A percentile compares a stretch with the other conserved stretches of the same genome.
Evolutionary conservation across 2,329 filamentous ascomycete genomes (phyloP).

Genomic region (Trichoderma atrobrunneum): DNA sequence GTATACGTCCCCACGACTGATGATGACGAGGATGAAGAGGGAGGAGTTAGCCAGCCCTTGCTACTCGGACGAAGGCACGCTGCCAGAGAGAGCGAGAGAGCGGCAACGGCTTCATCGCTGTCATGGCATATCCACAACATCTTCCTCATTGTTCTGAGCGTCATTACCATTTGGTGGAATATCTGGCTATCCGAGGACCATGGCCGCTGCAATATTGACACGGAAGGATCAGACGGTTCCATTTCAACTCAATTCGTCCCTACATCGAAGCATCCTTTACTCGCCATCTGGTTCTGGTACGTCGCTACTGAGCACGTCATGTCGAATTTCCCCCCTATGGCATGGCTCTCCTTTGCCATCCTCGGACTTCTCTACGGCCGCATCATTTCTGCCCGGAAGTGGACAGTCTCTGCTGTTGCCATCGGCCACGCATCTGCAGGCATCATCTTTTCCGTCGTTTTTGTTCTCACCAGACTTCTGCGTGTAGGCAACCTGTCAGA

Average conservation of each 20-base stretch:
- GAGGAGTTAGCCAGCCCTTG: slow-evolving; percentile 4
- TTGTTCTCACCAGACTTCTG: slow-evolving; percentile 41
- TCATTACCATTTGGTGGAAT: slow-evolving; percentile 46
- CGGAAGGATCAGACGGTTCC: background rate
- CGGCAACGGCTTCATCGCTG: slow-evolving; percentile 21
- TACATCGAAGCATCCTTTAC: slow-evolving; percentile 22
- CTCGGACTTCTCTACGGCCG: slow-evolving; percentile 45
- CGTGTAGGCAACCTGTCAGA: slow-evolving; percentile 45
- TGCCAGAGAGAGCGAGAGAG: background rate
- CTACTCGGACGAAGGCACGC: background rate
- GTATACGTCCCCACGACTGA: slow-evolving; percentile 6
- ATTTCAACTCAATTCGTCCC: background rate
- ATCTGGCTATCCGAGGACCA: slow-evolving; percentile 42
- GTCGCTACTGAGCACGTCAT: slow-evolving; percentile 31
- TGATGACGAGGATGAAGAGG: slow-evolving; percentile 29
- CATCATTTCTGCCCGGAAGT: slow-evolving; percentile 34
- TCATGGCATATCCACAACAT: slow-evolving; percentile 44
- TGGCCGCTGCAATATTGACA: slow-evolving; percentile 34
- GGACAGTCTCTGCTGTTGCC: slow-evolving; percentile 28
- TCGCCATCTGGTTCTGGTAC: slow-evolving; percentile 43
- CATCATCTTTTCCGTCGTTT: slow-evolving; percentile 35
- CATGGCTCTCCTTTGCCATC: slow-evolving; percentile 47
- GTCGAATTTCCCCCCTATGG: slow-evolving; percentile 44
- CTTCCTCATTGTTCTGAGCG: slow-evolving; percentile 33
- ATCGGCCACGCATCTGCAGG: slow-evolving; percentile 32